Conservation (phyloP, 2,329 filamentous ascomycete genomes). For the Fusarium humuli region DNA sequence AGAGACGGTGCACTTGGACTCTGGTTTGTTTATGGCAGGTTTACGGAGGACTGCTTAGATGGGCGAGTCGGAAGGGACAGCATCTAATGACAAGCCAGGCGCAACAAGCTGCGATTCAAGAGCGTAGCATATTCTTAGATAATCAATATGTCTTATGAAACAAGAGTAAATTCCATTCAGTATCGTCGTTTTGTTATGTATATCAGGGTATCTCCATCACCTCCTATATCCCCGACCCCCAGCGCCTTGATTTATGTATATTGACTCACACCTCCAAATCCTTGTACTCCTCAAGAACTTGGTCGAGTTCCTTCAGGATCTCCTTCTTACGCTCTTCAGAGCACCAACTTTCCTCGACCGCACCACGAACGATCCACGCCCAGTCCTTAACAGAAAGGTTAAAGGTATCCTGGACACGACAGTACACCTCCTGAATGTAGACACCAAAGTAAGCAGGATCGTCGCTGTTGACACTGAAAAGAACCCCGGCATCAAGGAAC, state of each 20-base stretch:
- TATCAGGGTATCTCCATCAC: slow-evolving; percentile 21
- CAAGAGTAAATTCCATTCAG: not conserved
- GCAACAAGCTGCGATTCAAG: slow-evolving; percentile 1
- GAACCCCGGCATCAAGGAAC: slow-evolving; percentile 72
- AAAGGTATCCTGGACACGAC: slow-evolving; percentile 79
- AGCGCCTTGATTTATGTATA: slow-evolving; percentile 6
- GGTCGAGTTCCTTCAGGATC: slow-evolving; percentile 61
- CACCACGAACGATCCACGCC: slow-evolving; percentile 70
- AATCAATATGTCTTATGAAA: not conserved
- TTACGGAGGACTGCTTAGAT: slow-evolving; percentile 3
- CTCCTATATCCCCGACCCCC: not conserved
- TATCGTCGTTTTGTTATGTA: not conserved
- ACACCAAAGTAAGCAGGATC: slow-evolving; percentile 82
- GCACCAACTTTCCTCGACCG: slow-evolving; percentile 78
- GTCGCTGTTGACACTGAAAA: slow-evolving; percentile 79
- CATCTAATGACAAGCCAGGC: slow-evolving; percentile 13
- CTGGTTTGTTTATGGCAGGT: slow-evolving; percentile 10
- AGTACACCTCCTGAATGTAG: slow-evolving; percentile 79
- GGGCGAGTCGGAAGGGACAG: slow-evolving; percentile 1
- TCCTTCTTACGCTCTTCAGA: slow-evolving; percentile 69
- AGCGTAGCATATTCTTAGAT: slow-evolving; percentile 20
- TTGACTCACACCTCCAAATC: not conserved
- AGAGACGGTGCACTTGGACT: not conserved
- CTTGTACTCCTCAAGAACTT: slow-evolving; percentile 39
- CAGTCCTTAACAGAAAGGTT: slow-evolving; percentile 72